phyloP scores from a whole-genome alignment of 2,329 filamentous ascomycete species.

The Beauveria medogensis region DNA sequence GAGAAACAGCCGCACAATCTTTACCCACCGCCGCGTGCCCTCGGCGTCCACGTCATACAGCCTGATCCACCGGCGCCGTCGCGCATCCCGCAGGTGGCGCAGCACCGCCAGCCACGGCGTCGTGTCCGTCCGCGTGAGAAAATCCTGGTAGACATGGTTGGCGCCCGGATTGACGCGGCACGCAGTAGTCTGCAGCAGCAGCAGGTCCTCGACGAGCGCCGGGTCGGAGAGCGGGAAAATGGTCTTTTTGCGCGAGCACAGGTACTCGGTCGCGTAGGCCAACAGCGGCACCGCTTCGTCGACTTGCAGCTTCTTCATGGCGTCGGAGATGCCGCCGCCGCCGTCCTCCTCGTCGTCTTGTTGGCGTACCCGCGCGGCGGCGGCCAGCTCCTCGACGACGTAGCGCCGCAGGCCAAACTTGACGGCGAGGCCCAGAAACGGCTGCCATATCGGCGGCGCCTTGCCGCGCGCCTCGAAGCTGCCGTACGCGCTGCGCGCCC shows the following conservation, averaged over 20 bases:
- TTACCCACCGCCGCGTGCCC: slow-evolving; percentile 23
- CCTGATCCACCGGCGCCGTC: slow-evolving; percentile 23
- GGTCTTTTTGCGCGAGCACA: slow-evolving; percentile 26
- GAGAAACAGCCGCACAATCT: slow-evolving; percentile 21
- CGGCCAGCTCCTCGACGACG: slow-evolving; percentile 18
- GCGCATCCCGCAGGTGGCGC: slow-evolving; percentile 23
- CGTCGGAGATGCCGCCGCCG: neutral
- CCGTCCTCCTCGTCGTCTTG: neutral
- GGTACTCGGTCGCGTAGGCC: slow-evolving; percentile 25
- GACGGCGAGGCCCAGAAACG: slow-evolving; percentile 24
- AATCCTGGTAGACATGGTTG: slow-evolving; percentile 17
- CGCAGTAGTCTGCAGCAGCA: slow-evolving; percentile 17
- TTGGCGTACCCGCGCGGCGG: slow-evolving; percentile 1
- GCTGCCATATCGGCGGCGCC: slow-evolving; percentile 20
- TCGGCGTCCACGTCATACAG: slow-evolving; percentile 20
- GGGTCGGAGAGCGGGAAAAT: slow-evolving; percentile 26
- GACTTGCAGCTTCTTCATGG: neutral
- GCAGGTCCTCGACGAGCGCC: slow-evolving; percentile 19
- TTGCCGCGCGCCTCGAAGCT: slow-evolving; percentile 24
- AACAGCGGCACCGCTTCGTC: slow-evolving; percentile 22
- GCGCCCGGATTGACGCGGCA: slow-evolving; percentile 15
- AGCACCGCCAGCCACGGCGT: slow-evolving; percentile 25
- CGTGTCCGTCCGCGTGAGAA: slow-evolving; percentile 14
- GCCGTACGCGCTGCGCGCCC: slow-evolving; percentile 25
- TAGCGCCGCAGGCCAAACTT: slow-evolving; percentile 26